A percentile compares a stretch with the other conserved stretches of the same genome.
Evolutionary conservation across 345 rosid species (phyloP).

Genomic region (Carallia brachiata): DNA sequence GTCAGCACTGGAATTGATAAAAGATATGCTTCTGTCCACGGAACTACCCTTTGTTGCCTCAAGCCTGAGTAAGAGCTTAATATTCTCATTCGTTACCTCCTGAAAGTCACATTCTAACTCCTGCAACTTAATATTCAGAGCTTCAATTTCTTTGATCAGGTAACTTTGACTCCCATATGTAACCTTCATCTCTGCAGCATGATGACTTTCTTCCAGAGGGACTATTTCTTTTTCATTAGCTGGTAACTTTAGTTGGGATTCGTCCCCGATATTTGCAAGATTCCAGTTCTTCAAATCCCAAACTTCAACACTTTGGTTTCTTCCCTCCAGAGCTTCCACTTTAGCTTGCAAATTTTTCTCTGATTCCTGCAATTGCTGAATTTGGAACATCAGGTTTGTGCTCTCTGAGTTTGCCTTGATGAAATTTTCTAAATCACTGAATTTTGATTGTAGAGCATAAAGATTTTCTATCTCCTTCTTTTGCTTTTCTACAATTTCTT

Average conservation of each 20-base stretch:
- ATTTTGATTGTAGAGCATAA: constrained; percentile 23
- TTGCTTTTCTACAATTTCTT: constrained; percentile 51
- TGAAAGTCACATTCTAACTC: constrained; percentile 57
- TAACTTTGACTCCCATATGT: constrained; percentile 5
- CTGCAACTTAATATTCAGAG: constrained; percentile 40
- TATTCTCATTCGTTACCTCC: constrained; percentile 67
- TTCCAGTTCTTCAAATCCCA: constrained; percentile 1
- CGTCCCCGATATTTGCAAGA: constrained; percentile 18
- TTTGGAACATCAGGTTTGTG: constrained; percentile 22
- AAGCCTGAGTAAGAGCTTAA: constrained; percentile 43
- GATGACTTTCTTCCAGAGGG: constrained; percentile 11
- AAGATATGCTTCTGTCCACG: constrained; percentile 12
- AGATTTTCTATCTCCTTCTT: constrained; percentile 40
- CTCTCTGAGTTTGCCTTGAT: constrained; percentile 22
- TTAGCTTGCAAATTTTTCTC: constrained; percentile 35
- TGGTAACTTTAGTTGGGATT: constrained; percentile 28
- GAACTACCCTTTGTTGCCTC: constrained; percentile 34
- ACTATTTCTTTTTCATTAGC: constrained; percentile 37
- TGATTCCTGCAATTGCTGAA: constrained; percentile 34
- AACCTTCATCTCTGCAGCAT: constrained; percentile 15
- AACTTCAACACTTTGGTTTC: constrained; percentile 10
- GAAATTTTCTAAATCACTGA: constrained; percentile 30
- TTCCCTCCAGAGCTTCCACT: constrained; percentile 30
- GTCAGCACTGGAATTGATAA: constrained; percentile 4
- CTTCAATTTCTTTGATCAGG: constrained; percentile 38